Conservation (phyloP, 768 basidiomycete genomes). For the Kondoa subrosea region DNA sequence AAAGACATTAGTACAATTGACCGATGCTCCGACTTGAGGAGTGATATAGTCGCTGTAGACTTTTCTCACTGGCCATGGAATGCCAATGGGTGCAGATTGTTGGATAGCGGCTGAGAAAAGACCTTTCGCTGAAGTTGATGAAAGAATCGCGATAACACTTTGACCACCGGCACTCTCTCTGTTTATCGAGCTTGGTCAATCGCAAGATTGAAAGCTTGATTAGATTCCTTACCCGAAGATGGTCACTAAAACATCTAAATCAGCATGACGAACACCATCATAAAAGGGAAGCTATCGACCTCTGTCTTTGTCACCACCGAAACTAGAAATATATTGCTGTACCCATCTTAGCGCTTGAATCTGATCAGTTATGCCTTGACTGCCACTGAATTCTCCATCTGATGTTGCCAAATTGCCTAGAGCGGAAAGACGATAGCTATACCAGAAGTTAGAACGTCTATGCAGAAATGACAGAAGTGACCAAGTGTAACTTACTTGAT, state of each 20-base stretch:
- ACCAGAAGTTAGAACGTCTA: constrained; percentile 7
- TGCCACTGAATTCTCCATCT: neutral
- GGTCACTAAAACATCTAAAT: no score
- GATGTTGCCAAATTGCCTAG: constrained; percentile 7
- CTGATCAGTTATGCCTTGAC: constrained; percentile 16
- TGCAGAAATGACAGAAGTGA: constrained; percentile 1
- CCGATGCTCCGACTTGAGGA: constrained; percentile 8
- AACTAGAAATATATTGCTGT: constrained; percentile 28
- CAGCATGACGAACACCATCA: no score
- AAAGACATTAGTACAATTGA: constrained; percentile 2
- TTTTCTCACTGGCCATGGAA: constrained; percentile 11
- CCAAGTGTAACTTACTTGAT: neutral
- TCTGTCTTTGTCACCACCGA: constrained; percentile 30
- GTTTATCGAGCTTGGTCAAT: neutral
- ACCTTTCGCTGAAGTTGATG: constrained; percentile 13
- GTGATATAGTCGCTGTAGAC: constrained; percentile 6
- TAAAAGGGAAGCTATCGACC: no score
- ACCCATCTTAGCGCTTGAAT: constrained; percentile 27
- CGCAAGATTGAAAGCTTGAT: neutral
- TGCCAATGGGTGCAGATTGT: constrained; percentile 14
- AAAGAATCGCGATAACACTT: constrained; percentile 11
- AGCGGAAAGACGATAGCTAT: constrained; percentile 14
- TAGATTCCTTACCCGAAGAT: neutral
- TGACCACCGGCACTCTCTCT: constrained; percentile 5
- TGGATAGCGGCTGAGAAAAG: constrained; percentile 13